Evolutionary conservation across 208 protist species (phyloP).

Genomic region (Leishmania tarentolae): DNA sequence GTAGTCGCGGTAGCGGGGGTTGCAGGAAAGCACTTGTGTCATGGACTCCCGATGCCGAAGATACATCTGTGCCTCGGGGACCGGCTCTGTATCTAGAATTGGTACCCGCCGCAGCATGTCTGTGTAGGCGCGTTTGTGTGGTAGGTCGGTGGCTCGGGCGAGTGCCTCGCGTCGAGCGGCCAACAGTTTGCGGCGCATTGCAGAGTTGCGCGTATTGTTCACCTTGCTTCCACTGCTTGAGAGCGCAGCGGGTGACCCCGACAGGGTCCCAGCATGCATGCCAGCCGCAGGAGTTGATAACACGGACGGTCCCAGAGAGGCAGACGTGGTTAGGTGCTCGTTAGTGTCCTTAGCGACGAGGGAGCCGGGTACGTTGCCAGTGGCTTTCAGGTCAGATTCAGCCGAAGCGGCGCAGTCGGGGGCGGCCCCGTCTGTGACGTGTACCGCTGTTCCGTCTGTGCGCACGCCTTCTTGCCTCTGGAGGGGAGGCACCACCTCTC

Average conservation of each 20-base stretch:
- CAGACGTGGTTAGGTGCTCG: neutral
- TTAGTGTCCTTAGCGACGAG: neutral
- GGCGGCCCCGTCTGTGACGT: neutral
- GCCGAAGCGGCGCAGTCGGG: no score
- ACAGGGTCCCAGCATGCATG: no score
- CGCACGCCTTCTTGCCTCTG: neutral
- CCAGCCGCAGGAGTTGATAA: neutral
- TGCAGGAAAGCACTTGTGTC: conserved; percentile 86
- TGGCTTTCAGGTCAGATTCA: neutral
- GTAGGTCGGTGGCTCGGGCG: conserved; percentile 37
- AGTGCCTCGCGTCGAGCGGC: conserved; percentile 43
- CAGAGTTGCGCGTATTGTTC: conserved; percentile 14
- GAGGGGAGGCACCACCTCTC: neutral
- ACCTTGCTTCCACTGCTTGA: neutral
- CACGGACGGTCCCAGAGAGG: neutral
- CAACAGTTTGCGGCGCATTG: conserved; percentile 58
- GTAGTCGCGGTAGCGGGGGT: conserved; percentile 85
- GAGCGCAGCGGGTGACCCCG: neutral
- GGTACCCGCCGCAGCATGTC: conserved; percentile 40
- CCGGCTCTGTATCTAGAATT: conserved; percentile 64
- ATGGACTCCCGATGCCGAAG: conserved; percentile 36
- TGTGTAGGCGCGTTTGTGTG: conserved; percentile 63
- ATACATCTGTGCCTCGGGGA: conserved; percentile 75
- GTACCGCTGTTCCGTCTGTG: neutral
- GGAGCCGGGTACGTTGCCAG: neutral